A percentile compares a stretch with the other conserved stretches of the same genome.
Conservation (phyloP, 371 early-diverging fungal genomes). For the Nematocida displodere region DNA sequence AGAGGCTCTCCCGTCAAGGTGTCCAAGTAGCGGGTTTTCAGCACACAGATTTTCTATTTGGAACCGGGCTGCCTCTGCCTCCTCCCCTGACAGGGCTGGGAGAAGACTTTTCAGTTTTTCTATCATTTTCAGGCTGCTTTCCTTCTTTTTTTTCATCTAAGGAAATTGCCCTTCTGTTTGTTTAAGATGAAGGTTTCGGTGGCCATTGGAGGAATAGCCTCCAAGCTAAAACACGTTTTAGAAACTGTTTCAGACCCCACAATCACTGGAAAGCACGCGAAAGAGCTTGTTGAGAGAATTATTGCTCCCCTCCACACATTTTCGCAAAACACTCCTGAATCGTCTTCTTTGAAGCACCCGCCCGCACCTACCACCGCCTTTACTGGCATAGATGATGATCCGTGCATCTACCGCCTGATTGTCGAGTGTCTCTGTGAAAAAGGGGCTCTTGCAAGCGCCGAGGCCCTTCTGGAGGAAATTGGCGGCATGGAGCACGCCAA, state of each 20-base stretch:
- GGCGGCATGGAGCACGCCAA: background rate
- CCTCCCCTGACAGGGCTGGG: conserved; percentile 23
- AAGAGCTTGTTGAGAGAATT: background rate
- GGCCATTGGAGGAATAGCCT: conserved; percentile 3
- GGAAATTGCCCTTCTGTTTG: conserved; percentile 24
- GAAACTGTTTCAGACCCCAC: background rate
- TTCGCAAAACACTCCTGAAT: background rate
- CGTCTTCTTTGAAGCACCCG: background rate
- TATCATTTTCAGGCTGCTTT: conserved; percentile 17
- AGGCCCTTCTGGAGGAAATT: conserved; percentile 23
- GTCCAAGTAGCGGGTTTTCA: conserved; percentile 31
- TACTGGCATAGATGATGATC: background rate
- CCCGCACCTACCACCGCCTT: background rate
- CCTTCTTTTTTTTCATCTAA: conserved; percentile 12
- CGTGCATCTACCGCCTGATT: conserved; percentile 23
- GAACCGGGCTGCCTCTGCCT: conserved; percentile 48
- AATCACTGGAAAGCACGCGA: background rate
- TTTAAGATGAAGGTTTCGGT: conserved; percentile 41
- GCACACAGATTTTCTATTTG: conserved; percentile 34
- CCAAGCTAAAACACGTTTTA: conserved; percentile 10
- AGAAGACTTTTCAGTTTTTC: conserved; percentile 17
- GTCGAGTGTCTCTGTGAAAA: conserved; percentile 10
- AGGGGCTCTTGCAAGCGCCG: conserved; percentile 22
- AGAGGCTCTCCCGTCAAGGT: background rate
- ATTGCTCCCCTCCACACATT: background rate